Base-by-base conservation (phyloP, 495 filamentous ascomycete genomes). In the Chaetomium tenue region DNA sequence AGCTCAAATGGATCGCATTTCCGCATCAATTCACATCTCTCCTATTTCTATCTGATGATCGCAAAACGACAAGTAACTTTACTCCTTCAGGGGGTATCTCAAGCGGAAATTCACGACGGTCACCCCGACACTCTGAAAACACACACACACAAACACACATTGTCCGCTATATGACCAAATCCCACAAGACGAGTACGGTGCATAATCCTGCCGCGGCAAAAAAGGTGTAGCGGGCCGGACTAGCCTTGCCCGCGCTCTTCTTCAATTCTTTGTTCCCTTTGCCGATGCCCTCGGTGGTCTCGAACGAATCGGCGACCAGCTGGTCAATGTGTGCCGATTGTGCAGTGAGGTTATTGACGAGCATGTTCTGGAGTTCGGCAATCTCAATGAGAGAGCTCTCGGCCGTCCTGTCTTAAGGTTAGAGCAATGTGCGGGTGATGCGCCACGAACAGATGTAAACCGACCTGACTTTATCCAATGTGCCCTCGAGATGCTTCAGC, bases 381-480 rank as follows among this genome's bases (percentile, higher is more conserved):
- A 99, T 98, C 72, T 98, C 94, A 5, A 96, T 70, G 9, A 99
- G 83, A 0, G 91, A 96, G 72, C 88, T 89, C 76, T 99, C 93
- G 2, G 94, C 91, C 28, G 88, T 91, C 67, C 93, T 97, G 68
- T 25, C 13, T 8, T 16, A n/a, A n/a, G 25, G 39, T 59, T 25
- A 33, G 25, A 40, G 37, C 13, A 20, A 62, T n/a, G 26, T n/a
- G n/a, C 6, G 18, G 12, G 37, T 12, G 18, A 20, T 26, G 7
- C 8, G 37, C 1, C 11, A 16, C 9, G 33, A 37, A 37, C 9
- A 0, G 30, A 12, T 23, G 22, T 2, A 52, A 47, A 50, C 58
- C 33, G 82, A 94, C 91, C 88, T 90, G 64, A 98, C 91, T 83
- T 97, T 93, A 71, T 93, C 88, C 72, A 97, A 79, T 0, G 89